Evolutionary conservation across 2,329 filamentous ascomycete genomes (phyloP), one percentile per base, ranked within the genome.

Genomic region (Stemphylium beticola): DNA sequence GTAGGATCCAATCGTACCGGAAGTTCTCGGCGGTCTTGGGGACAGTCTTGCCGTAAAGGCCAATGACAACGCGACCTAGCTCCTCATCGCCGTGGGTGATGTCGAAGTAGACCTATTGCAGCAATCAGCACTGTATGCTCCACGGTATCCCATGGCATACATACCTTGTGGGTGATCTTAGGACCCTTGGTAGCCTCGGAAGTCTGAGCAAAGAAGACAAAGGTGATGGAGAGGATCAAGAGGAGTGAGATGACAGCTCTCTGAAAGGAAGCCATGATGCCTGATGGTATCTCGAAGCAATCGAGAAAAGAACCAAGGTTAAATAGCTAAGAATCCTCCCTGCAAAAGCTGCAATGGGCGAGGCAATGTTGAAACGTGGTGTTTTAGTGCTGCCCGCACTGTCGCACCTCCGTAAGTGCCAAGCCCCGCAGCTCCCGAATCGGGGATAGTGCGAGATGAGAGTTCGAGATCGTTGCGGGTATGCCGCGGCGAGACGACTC

Each of bases 121-220:
- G 39, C 6, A 26, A 22, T 55, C 31, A 60, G 38, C 34, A 45
- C 10, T 9, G 4, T 17, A 17, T 38, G 8, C 12, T 12, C 32
- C 20, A 15, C 17, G 20, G 18, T 22, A 14, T 26, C 33, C 22
- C 10, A 22, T 41, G 36, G 24, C 38, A n/a, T 40, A 37, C 66
- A 55, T 74, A 85, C 92, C 87, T 96, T 96, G 83, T 91, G 83
- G 70, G 93, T 97, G 82, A 97, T 93, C 87, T 95, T 96, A 61
- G 92, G 93, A 41, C 95, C 93, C 82, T 93, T 74, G 20, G 63
- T 49, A 49, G 71, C 71, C 61, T 73, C 69, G 14, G 69, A 53
- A 37, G 60, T 45, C 67, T 74, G 71, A 26, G 70, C 69, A 58
- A 74, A 73, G 68, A 72, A 69, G 64, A 69, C 66, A 52, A 74